Evolutionary conservation across 257 asterid genomes (phyloP).

Genomic region (Penstemon davidsonii): DNA sequence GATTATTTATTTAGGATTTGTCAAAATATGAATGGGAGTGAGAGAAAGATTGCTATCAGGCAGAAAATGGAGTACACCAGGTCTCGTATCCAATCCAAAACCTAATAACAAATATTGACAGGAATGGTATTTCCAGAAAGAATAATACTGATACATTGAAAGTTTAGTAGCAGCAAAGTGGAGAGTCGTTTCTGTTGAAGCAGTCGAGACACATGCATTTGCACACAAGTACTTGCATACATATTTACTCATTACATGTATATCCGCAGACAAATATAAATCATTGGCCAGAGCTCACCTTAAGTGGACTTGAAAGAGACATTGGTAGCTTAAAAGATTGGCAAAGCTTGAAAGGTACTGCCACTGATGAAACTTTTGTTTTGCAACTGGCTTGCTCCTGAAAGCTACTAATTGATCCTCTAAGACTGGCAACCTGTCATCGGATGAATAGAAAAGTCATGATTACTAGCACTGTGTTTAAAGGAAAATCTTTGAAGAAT

Average conservation of each 20-base stretch:
- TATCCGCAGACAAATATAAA: no score
- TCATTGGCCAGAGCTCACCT: slow-evolving; percentile 45
- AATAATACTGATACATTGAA: background rate
- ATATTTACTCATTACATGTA: no score
- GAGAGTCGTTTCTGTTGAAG: no score
- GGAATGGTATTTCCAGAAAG: background rate
- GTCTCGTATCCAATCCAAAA: background rate
- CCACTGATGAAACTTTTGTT: slow-evolving; percentile 59
- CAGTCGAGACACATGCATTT: background rate
- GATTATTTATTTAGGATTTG: no score
- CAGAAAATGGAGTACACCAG: no score
- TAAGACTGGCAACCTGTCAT: slow-evolving; percentile 84
- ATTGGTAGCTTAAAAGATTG: slow-evolving; percentile 67
- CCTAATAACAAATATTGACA: background rate
- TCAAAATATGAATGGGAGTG: background rate
- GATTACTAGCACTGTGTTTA: background rate
- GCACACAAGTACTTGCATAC: background rate
- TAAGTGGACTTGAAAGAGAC: slow-evolving; percentile 81
- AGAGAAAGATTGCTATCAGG: background rate
- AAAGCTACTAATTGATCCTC: slow-evolving; percentile 93
- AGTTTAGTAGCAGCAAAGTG: background rate
- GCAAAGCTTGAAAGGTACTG: slow-evolving; percentile 78
- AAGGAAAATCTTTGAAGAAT: background rate
- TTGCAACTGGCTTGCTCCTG: slow-evolving; percentile 98
- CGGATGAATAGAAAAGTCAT: slow-evolving; percentile 22